Percentiles rank a stretch among this genome's conserved stretches.
phyloP scores from a whole-genome alignment of 352 stramenopile species.

The Paralagenidium karlingii region DNA sequence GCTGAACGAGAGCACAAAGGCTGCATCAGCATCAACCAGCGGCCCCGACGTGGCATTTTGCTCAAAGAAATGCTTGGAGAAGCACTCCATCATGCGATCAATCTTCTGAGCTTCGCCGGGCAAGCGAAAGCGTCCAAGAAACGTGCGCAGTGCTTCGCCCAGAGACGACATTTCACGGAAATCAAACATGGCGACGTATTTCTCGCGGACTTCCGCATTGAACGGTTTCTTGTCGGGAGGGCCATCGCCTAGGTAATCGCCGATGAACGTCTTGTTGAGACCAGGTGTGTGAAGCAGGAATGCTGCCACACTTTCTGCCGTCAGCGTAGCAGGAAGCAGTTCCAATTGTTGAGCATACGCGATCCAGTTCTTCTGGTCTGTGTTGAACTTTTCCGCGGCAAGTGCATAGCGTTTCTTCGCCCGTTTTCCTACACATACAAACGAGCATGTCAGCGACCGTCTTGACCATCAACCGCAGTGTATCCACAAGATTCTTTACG shows the following conservation, averaged over 20 bases:
- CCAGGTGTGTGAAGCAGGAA: slow-evolving; percentile 92
- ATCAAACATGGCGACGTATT: slow-evolving; percentile 90
- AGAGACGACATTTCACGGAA: slow-evolving; percentile 83
- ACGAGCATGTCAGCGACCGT: background rate
- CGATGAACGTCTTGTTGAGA: slow-evolving; percentile 90
- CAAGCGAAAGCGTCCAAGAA: slow-evolving; percentile 91
- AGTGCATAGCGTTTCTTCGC: slow-evolving; percentile 85
- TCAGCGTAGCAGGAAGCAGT: slow-evolving; percentile 67
- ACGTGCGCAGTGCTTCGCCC: slow-evolving; percentile 86
- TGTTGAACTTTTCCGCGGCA: slow-evolving; percentile 92
- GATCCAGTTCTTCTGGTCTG: slow-evolving; percentile 87
- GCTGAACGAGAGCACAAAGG: slow-evolving; percentile 95
- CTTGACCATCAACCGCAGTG: background rate
- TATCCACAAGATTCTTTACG: no score
- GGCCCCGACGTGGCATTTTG: slow-evolving; percentile 44
- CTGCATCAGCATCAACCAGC: slow-evolving; percentile 83
- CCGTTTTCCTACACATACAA: slow-evolving; percentile 57
- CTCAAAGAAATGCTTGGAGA: slow-evolving; percentile 87
- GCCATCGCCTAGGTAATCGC: slow-evolving; percentile 94
- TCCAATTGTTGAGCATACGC: slow-evolving; percentile 80
- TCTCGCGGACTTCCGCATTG: slow-evolving; percentile 75
- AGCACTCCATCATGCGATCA: slow-evolving; percentile 95
- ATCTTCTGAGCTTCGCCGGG: slow-evolving; percentile 98
- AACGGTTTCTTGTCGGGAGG: slow-evolving; percentile 95
- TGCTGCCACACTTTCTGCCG: slow-evolving; percentile 78